Evolutionary conservation across 805 yeast genomes (phyloP), one percentile per base, ranked within the genome.

Genomic region (Metschnikowia lunata): DNA sequence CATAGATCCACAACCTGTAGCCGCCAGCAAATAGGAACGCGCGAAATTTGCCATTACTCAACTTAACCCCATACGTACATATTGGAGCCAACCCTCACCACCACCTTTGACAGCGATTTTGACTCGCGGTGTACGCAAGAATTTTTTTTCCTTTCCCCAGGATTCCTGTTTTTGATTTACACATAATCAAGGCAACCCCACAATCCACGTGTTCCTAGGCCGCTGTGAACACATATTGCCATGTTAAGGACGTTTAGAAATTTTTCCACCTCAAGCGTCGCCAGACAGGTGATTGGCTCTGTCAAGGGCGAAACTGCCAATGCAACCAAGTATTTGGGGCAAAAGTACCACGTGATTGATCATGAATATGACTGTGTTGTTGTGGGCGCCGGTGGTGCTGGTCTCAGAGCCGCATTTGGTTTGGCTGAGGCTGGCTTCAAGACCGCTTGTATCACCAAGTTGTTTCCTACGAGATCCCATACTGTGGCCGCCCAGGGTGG

Each of bases 401-500:
- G 99, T 64, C 75, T 91, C 49, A 83, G 99, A 73, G 99, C 99
- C 34, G 98, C 99, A 32, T 93, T 91, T 58, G 99, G 99, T 53
- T 78, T 91, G 46, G 96, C 97, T 46, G 90, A 88, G 63, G 96
- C 95, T 43, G 99, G 99, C 36, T 91, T 77, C 76, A 91, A 93
- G 69, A 91, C 97, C 37, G 99, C 99, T 31, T 93, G 99, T 80
- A 81, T 91, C 58, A 84, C 97, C 55, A 91, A 91, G 72, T 80
- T 91, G 60, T 91, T 91, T 78, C 99, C 98, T 45, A 91, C 99
- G 28, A 85, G 99, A 73, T 90, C 97, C 14, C 99, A 91, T 67
- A 91, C 99, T 15, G 99, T 91, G 40, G 98, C 98, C 46, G 99
- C 99, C 40, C 99, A 91, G 72, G 99, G 99, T 72, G 99, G 99